A percentile compares a stretch with the other conserved stretches of the same genome.
Evolutionary conservation across 306 rosid genomes (phyloP).

Genomic region (Quercus aquifolioides): DNA sequence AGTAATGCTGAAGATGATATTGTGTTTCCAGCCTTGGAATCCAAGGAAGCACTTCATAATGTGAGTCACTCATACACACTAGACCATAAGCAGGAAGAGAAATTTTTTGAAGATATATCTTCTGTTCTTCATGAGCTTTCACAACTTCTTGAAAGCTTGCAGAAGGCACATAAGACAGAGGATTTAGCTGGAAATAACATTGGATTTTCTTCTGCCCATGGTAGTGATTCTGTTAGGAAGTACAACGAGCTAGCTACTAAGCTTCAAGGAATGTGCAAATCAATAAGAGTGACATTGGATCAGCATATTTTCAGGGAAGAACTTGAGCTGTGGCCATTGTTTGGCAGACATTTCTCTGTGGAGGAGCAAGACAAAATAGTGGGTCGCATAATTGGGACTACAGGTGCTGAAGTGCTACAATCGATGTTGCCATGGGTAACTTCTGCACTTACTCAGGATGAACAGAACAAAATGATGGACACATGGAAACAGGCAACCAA

Average conservation of each 20-base stretch:
- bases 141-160: slow-evolving; percentile 66
- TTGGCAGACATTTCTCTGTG: slow-evolving; percentile 86
- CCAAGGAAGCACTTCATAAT: slow-evolving; percentile 95
- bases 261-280: slow-evolving; percentile 99
- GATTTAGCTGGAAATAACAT: slow-evolving; percentile 37
- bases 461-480: slow-evolving; percentile 96
- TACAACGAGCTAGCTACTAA: slow-evolving; percentile 85
- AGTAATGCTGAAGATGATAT: slow-evolving; percentile 99
- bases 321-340: slow-evolving; percentile 96
- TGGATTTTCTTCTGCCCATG: slow-evolving; percentile 33
- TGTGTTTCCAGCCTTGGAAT: slow-evolving; percentile 96
- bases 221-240: slow-evolving; percentile 51
- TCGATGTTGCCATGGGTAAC: slow-evolving; percentile 99
- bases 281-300: slow-evolving; percentile 85
- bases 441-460: slow-evolving; percentile 96
- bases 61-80: slow-evolving; percentile 94
- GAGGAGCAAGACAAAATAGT: slow-evolving; percentile 98
- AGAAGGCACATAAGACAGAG: slow-evolving; percentile 32
- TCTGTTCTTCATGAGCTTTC: slow-evolving; percentile 83
- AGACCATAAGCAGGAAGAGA: slow-evolving; percentile 97
- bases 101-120: slow-evolving; percentile 84
- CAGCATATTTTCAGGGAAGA: slow-evolving; percentile 98
- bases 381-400: slow-evolving; percentile 95
- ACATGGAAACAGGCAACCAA: slow-evolving; percentile 99
- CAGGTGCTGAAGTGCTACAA: slow-evolving; percentile 99